phyloP scores from a whole-genome alignment of 345 rosid species.

The Salix brachista region DNA sequence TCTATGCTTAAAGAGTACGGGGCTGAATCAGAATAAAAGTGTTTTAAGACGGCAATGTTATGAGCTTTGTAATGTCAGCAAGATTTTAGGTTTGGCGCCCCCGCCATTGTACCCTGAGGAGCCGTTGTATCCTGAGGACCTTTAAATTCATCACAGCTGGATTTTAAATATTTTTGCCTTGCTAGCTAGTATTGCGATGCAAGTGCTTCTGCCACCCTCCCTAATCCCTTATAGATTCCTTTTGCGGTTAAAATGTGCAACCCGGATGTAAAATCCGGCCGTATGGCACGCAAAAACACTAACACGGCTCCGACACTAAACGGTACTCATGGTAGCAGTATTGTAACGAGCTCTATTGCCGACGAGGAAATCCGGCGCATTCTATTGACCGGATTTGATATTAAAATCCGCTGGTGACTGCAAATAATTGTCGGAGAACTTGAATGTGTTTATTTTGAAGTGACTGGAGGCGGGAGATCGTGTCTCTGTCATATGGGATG shows the following conservation, averaged over 20 bases:
- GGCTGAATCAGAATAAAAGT: slow-evolving; percentile 4
- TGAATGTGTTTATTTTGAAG: too few species aligned
- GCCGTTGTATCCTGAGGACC: background rate
- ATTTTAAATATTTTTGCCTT: background rate
- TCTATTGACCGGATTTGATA: too few species aligned
- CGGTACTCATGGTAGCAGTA: too few species aligned
- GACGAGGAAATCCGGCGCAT: too few species aligned
- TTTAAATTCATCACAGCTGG: background rate
- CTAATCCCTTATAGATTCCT: background rate
- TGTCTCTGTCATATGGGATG: too few species aligned
- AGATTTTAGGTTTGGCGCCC: background rate
- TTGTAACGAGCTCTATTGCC: too few species aligned
- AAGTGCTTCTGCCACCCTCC: background rate
- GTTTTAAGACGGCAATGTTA: background rate
- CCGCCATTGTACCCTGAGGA: background rate
- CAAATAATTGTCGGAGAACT: too few species aligned
- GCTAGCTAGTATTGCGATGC: background rate
- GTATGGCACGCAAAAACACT: background rate
- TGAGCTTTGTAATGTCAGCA: background rate
- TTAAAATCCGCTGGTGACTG: too few species aligned
- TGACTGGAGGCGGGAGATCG: too few species aligned
- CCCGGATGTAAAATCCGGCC: background rate
- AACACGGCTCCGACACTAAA: too few species aligned
- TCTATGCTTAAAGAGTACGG: background rate
- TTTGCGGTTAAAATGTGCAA: too few species aligned